Conservation (phyloP, 2,329 filamentous ascomycete species). For the Diaporthe humulicola region DNA sequence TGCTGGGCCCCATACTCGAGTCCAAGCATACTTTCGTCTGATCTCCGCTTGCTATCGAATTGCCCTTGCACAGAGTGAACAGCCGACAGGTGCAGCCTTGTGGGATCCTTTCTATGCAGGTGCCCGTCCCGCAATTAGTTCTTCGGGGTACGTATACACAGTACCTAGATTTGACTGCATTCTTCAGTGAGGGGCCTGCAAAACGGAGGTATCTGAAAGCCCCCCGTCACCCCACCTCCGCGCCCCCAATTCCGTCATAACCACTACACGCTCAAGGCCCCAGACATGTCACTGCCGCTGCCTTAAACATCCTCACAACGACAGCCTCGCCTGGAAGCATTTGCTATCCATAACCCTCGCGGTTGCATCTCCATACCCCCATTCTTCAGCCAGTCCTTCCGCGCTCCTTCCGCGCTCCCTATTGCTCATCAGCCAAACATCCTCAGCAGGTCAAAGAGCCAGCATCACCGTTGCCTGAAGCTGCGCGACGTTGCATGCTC, state of each 20-base stretch:
- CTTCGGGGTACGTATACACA: background rate
- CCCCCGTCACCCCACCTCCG: slow-evolving; percentile 17
- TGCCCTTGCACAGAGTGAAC: background rate
- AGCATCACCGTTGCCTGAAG: background rate
- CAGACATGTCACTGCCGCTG: background rate
- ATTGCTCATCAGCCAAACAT: background rate
- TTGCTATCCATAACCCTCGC: background rate
- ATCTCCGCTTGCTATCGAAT: background rate
- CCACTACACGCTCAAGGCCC: background rate
- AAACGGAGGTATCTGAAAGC: background rate
- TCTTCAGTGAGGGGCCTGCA: background rate
- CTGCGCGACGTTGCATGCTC: background rate
- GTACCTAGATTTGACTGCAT: background rate
- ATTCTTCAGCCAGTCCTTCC: background rate
- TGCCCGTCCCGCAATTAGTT: background rate
- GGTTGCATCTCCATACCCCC: background rate
- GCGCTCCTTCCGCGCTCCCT: background rate
- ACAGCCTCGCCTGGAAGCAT: background rate
- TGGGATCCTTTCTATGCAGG: background rate
- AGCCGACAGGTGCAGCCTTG: background rate
- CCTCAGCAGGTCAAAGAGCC: background rate
- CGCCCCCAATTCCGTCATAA: slow-evolving; percentile 22
- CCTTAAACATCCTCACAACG: background rate
- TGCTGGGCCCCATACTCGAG: background rate
- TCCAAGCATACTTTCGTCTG: background rate